Conservation (phyloP, 2,329 filamentous ascomycete genomes). For the Didymellaceae sp. region DNA sequence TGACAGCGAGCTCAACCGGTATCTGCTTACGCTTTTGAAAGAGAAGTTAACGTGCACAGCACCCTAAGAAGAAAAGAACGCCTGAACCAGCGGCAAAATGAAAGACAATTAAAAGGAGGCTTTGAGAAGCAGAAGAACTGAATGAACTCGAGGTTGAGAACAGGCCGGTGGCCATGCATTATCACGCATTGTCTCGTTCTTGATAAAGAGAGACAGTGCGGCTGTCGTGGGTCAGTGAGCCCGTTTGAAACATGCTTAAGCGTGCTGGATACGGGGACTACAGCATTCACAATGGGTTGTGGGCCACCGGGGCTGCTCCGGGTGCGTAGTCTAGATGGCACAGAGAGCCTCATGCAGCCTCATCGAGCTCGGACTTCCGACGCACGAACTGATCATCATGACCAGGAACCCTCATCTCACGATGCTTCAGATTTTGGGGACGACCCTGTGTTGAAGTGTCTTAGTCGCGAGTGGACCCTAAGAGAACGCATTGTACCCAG, state of each 20-base stretch:
- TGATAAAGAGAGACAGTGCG: constrained; percentile 3
- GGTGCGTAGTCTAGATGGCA: constrained; percentile 5
- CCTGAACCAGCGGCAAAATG: constrained; percentile 11
- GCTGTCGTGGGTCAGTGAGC: background rate
- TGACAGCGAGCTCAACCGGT: background rate
- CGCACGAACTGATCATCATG: background rate
- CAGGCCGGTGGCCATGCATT: background rate
- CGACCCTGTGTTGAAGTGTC: no score
- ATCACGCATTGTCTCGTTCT: background rate
- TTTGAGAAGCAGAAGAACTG: background rate
- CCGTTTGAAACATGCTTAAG: constrained; percentile 8
- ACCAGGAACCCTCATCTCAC: constrained; percentile 9
- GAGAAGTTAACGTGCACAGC: background rate
- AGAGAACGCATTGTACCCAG: no score
- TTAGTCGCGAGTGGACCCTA: no score
- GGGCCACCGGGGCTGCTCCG: background rate
- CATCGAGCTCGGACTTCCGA: background rate
- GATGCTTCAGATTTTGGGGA: no score
- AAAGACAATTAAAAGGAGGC: background rate
- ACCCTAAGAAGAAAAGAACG: constrained; percentile 3
- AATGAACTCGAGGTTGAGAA: constrained; percentile 1
- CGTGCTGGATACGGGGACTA: constrained; percentile 3
- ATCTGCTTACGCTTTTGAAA: background rate
- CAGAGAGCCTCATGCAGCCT: constrained; percentile 7
- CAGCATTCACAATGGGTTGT: constrained; percentile 5